Conservation (phyloP, 225 moss, liverwort and hornwort species). For the Pleurozium schreberi region DNA sequence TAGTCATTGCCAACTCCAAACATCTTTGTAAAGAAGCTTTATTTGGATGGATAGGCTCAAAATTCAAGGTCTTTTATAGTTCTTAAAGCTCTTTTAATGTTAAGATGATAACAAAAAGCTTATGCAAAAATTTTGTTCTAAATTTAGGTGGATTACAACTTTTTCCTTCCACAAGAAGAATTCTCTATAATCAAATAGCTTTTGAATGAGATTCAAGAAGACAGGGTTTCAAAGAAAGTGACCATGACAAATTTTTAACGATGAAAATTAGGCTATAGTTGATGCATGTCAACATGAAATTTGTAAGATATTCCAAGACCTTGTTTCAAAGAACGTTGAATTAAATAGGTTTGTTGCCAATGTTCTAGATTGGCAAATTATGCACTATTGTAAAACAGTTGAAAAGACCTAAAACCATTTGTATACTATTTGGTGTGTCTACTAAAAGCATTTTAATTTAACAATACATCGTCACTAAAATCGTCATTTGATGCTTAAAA, state of each 20-base stretch:
- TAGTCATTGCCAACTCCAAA: background rate
- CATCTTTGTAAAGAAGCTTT: background rate
- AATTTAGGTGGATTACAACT: background rate
- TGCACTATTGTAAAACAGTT: rapidly evolving
- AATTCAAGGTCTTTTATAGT: too few relatives aligned
- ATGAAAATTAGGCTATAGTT: background rate
- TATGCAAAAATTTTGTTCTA: background rate
- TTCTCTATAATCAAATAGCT: background rate
- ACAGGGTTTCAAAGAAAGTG: background rate
- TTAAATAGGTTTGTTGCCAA: rapidly evolving
- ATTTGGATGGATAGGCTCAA: background rate
- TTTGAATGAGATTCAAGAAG: background rate
- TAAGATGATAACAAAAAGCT: too few relatives aligned
- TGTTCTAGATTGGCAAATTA: background rate
- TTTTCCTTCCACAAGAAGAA: background rate
- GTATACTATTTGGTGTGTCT: rapidly evolving
- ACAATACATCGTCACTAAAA: rapidly evolving
- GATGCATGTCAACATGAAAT: rapidly evolving
- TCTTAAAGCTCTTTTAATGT: too few relatives aligned
- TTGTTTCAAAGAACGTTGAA: background rate
- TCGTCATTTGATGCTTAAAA: rapidly evolving
- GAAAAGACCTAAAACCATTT: rapidly evolving
- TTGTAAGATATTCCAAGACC: background rate
- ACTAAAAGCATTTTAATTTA: background rate
- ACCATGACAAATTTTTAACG: background rate